Conservation (phyloP, 2,329 filamentous ascomycete species). For the Fusarium pseudocircinatum region DNA sequence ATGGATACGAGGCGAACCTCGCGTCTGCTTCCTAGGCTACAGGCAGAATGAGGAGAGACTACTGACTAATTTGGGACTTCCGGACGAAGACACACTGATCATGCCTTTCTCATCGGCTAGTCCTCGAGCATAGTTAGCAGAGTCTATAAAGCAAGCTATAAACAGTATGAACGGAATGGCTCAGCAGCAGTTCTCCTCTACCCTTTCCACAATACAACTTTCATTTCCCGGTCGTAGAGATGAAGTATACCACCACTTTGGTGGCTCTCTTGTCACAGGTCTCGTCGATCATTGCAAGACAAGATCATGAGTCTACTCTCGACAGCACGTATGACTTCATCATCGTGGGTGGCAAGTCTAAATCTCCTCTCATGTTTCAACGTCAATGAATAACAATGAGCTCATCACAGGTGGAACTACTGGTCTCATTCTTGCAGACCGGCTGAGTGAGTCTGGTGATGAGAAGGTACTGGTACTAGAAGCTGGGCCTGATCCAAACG, state of each 20-base stretch:
- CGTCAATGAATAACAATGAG: fast-evolving
- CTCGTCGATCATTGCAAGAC: background rate
- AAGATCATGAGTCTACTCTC: background rate
- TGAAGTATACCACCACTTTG: background rate
- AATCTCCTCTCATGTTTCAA: fast-evolving
- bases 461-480: slow-evolving; percentile 2
- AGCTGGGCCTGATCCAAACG: slow-evolving; percentile 7
- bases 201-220: background rate
- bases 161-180: background rate
- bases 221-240: background rate
- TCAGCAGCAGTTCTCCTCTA: background rate
- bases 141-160: background rate
- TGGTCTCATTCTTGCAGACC: slow-evolving; percentile 8
- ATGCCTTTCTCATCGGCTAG: no score
- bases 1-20: background rate
- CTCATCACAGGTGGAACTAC: background rate
- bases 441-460: slow-evolving; percentile 16
- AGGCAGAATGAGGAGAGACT: background rate
- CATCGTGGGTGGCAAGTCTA: background rate
- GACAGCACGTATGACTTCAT: slow-evolving; percentile 2
- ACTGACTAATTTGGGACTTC: no score
- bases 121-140: background rate
- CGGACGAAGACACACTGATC: no score
- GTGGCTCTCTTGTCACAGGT: background rate
- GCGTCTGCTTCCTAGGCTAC: background rate